Evolutionary conservation across 2,329 filamentous ascomycete genomes (phyloP).

Genomic region (Ambrosiella beaveri): DNA sequence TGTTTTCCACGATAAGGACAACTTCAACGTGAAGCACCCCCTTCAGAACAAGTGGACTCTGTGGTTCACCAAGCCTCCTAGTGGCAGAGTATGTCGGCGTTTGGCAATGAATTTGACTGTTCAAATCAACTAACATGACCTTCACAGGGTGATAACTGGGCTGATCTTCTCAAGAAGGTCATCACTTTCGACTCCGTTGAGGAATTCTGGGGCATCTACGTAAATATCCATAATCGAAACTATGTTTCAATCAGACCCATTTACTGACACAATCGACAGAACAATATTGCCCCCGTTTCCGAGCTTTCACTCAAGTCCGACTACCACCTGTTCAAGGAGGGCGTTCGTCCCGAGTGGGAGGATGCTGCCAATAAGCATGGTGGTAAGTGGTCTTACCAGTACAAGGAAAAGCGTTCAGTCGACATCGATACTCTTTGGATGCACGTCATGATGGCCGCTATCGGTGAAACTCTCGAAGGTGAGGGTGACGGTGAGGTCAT

Average conservation of each 20-base stretch:
- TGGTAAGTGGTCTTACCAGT: slow-evolving; percentile 96
- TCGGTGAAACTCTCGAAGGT: slow-evolving; percentile 92
- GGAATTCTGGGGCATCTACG: slow-evolving; percentile 99
- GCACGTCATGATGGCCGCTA: slow-evolving; percentile 88
- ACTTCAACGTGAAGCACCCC: slow-evolving; percentile 99
- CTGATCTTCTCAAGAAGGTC: slow-evolving; percentile 92
- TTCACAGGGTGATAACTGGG: slow-evolving; percentile 89
- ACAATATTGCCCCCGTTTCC: slow-evolving; percentile 94
- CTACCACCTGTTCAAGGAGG: slow-evolving; percentile 98
- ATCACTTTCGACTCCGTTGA: slow-evolving; percentile 98
- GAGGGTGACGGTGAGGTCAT: slow-evolving; percentile 94
- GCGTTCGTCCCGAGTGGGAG: slow-evolving; percentile 96
- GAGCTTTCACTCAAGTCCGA: slow-evolving; percentile 95
- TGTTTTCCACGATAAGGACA: slow-evolving; percentile 94
- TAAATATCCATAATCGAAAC: slow-evolving; percentile 32
- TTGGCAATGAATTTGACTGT: background rate
- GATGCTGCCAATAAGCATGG: slow-evolving; percentile 97
- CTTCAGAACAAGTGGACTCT: slow-evolving; percentile 96
- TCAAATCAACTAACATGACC: background rate
- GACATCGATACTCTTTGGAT: slow-evolving; percentile 94
- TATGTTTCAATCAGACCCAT: background rate
- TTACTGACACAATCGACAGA: slow-evolving; percentile 35
- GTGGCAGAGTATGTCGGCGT: slow-evolving; percentile 56
- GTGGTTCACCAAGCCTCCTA: slow-evolving; percentile 98
- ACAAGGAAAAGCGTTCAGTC: slow-evolving; percentile 85